phyloP scores from a whole-genome alignment of 2,329 filamentous ascomycete genomes.

The Talaromyces sp. region DNA sequence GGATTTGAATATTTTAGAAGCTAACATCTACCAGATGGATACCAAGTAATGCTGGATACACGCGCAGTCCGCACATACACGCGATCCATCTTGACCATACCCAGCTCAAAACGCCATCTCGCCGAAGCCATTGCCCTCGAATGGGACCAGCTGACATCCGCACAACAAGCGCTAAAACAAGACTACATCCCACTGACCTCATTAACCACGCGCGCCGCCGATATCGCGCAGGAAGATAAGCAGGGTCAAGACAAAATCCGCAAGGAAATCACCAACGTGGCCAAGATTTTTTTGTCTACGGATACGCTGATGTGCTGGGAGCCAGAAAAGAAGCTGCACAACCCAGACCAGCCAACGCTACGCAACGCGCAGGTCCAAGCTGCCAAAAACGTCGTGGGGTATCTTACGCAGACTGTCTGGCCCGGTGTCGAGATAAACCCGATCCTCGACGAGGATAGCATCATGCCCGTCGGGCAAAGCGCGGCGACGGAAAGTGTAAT shows the following conservation, averaged over 20 bases:
- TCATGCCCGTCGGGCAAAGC: constrained; percentile 69
- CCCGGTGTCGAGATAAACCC: constrained; percentile 74
- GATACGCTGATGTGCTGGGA: constrained; percentile 93
- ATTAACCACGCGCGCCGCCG: constrained; percentile 73
- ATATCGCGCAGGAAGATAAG: constrained; percentile 67
- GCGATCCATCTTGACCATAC: constrained; percentile 69
- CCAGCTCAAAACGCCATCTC: constrained; percentile 70
- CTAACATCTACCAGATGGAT: constrained; percentile 37
- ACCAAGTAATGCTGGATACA: constrained; percentile 68
- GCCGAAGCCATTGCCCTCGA: constrained; percentile 83
- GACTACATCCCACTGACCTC: constrained; percentile 90
- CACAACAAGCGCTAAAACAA: constrained; percentile 76
- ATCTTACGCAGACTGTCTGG: constrained; percentile 71
- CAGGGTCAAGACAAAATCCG: constrained; percentile 51
- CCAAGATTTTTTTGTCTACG: constrained; percentile 84
- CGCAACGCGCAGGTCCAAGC: constrained; percentile 66
- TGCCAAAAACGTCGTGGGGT: constrained; percentile 65
- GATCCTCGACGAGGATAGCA: constrained; percentile 72
- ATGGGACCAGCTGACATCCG: constrained; percentile 80
- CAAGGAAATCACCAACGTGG: constrained; percentile 57
- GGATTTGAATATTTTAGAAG: background rate
- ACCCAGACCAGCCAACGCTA: constrained; percentile 56
- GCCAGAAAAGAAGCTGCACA: constrained; percentile 49
- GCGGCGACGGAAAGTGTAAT: constrained; percentile 72
- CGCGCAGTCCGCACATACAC: constrained; percentile 71